phyloP scores from a whole-genome alignment of 768 basidiomycete species.

The Mrakia frigida region DNA sequence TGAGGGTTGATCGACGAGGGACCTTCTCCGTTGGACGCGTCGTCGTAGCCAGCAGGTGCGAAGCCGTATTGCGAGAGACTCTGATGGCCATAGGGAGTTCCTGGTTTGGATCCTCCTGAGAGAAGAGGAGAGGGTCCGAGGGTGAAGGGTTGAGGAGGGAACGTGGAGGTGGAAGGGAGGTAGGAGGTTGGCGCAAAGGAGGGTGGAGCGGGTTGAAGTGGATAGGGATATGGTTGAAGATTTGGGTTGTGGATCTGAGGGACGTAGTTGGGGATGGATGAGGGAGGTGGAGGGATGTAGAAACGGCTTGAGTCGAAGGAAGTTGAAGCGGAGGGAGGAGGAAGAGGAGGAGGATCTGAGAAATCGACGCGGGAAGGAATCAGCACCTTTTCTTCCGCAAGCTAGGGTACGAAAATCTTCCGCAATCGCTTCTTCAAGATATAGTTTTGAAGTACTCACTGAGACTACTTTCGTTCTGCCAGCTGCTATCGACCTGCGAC shows the following conservation, averaged over 20 bases:
- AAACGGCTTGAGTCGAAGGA: no score
- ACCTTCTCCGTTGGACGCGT: neutral
- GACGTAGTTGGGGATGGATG: no score
- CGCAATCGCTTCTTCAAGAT: neutral
- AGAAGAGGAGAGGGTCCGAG: neutral
- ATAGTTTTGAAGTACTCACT: neutral
- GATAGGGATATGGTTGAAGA: neutral
- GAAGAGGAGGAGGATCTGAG: no score
- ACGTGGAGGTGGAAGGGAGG: neutral
- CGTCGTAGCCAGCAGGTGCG: neutral
- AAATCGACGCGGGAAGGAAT: no score
- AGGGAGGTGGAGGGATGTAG: no score
- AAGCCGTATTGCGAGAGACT: neutral
- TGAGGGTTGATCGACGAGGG: neutral
- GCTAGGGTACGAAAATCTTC: neutral
- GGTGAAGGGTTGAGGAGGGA: neutral
- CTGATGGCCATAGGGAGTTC: neutral
- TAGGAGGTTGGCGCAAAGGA: neutral
- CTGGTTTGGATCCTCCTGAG: neutral
- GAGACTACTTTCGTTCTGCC: neutral
- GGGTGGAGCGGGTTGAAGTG: neutral
- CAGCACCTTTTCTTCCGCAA: no score
- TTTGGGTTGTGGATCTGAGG: no score
- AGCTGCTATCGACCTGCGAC: neutral
- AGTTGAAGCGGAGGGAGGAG: no score